Evolutionary conservation across 1,284 basidiomycete species (phyloP).

Genomic region (Naganishia albida): DNA sequence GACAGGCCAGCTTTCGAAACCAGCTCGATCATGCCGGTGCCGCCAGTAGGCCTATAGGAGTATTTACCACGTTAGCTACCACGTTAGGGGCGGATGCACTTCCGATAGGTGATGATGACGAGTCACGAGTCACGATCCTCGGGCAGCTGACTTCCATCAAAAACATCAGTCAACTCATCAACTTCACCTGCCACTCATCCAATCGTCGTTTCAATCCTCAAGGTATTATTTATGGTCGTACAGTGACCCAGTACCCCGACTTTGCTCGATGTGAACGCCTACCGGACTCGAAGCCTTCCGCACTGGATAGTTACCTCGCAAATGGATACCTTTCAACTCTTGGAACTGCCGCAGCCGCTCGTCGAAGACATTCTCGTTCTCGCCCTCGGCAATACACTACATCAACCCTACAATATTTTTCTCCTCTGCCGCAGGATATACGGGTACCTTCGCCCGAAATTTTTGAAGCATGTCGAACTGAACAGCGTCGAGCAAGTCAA

Average conservation of each 20-base stretch:
- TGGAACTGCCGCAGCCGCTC: conserved; percentile 26
- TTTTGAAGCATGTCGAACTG: not conserved
- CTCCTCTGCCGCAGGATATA: conserved; percentile 14
- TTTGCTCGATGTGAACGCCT: not conserved
- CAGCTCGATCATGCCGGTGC: no score
- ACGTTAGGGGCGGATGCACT: not conserved
- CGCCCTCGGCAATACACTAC: conserved; percentile 1
- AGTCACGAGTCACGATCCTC: not conserved
- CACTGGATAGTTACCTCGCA: no score
- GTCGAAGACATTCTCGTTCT: conserved; percentile 23
- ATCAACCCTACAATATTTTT: not conserved
- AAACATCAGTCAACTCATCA: not conserved
- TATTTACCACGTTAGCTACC: no score
- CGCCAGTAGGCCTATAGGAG: no score
- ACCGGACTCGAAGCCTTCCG: not conserved
- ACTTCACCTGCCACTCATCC: not conserved
- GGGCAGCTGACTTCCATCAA: not conserved
- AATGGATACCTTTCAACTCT: conserved; percentile 10
- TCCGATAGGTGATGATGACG: not conserved
- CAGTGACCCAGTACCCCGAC: not conserved
- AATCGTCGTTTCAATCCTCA: no score
- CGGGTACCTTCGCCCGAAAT: conserved; percentile 18
- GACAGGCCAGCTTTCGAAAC: no score
- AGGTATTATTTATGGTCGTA: not conserved
- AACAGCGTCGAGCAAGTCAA: conserved; percentile 24